Evolutionary conservation across 306 rosid species (phyloP).

Genomic region (Mimosa bimucronata): DNA sequence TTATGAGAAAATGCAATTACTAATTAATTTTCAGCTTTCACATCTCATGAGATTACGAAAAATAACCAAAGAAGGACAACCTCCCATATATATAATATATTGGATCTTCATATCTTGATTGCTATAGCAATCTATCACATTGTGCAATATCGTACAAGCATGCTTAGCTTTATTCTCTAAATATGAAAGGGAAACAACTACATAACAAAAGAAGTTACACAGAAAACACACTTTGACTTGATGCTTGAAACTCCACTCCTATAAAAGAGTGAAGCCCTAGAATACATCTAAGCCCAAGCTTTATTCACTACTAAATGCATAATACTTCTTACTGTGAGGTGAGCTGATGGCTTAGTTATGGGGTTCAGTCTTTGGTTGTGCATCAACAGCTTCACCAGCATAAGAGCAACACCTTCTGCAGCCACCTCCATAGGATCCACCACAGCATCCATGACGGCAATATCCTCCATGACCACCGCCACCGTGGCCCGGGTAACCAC

Average conservation of each 20-base stretch:
- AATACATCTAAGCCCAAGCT: not conserved
- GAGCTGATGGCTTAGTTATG: constrained; percentile 21
- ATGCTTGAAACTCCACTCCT: not conserved
- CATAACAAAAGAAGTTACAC: not conserved
- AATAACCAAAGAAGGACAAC: not conserved
- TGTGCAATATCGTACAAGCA: too few species aligned
- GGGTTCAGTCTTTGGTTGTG: constrained; percentile 33
- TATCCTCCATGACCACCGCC: not conserved
- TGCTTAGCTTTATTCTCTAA: not conserved
- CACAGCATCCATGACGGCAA: constrained; percentile 43
- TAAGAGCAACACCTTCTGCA: constrained; percentile 58
- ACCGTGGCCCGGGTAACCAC: not conserved
- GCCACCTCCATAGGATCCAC: constrained; percentile 10
- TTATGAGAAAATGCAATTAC: not conserved
- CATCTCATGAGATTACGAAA: not conserved
- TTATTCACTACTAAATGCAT: not conserved
- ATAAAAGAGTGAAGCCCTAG: not conserved
- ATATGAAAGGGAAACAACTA: not conserved
- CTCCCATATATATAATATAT: not conserved
- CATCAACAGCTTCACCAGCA: constrained; percentile 53
- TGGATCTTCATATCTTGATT: too few species aligned
- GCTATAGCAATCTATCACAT: too few species aligned
- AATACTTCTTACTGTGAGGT: constrained; percentile 1
- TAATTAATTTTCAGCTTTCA: not conserved
- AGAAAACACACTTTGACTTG: not conserved